A percentile compares a stretch with the other conserved stretches of the same genome.
phyloP scores from a whole-genome alignment of 495 filamentous ascomycete genomes.

The Penicillium canariense region DNA sequence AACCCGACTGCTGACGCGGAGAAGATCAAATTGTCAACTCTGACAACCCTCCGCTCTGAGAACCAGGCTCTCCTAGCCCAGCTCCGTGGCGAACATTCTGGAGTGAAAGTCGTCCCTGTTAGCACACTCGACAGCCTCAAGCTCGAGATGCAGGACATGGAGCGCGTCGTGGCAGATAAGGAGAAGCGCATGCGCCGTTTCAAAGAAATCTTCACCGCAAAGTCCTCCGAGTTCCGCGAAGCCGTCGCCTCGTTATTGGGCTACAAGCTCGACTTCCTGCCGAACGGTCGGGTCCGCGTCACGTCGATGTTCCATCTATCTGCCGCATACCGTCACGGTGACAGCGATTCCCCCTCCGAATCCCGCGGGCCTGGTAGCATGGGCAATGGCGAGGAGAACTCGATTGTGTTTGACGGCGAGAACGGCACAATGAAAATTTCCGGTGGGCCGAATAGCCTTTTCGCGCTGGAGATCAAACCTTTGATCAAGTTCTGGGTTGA shows the following conservation, averaged over 20 bases:
- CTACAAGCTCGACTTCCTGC: constrained; percentile 90
- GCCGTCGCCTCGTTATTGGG: constrained; percentile 85
- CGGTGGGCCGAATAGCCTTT: constrained; percentile 80
- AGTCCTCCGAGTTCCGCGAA: constrained; percentile 89
- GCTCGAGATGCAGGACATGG: constrained; percentile 68
- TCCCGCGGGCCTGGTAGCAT: constrained; percentile 51
- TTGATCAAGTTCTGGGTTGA: constrained; percentile 93
- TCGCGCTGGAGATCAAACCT: constrained; percentile 78
- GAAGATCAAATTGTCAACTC: constrained; percentile 74
- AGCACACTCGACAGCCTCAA: constrained; percentile 70
- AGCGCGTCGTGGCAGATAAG: constrained; percentile 70
- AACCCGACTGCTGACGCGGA: constrained; percentile 87
- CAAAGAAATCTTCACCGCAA: constrained; percentile 84
- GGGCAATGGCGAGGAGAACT: constrained; percentile 65
- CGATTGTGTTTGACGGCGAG: constrained; percentile 95
- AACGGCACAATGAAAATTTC: constrained; percentile 95
- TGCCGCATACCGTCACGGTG: constrained; percentile 52
- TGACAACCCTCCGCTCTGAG: constrained; percentile 73
- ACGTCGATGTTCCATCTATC: constrained; percentile 75
- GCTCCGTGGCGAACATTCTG: constrained; percentile 53
- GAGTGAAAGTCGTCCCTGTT: constrained; percentile 63
- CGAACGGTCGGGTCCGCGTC: constrained; percentile 86
- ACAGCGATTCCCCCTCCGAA: constrained; percentile 45
- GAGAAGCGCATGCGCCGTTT: constrained; percentile 83
- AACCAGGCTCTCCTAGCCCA: constrained; percentile 79